A percentile compares a stretch with the other conserved stretches of the same genome.
These are phyloP conservation scores for Gloeostereum incarnatum DNA, from an alignment of 768 basidiomycete species.

Conservation along the genomic window DNA sequence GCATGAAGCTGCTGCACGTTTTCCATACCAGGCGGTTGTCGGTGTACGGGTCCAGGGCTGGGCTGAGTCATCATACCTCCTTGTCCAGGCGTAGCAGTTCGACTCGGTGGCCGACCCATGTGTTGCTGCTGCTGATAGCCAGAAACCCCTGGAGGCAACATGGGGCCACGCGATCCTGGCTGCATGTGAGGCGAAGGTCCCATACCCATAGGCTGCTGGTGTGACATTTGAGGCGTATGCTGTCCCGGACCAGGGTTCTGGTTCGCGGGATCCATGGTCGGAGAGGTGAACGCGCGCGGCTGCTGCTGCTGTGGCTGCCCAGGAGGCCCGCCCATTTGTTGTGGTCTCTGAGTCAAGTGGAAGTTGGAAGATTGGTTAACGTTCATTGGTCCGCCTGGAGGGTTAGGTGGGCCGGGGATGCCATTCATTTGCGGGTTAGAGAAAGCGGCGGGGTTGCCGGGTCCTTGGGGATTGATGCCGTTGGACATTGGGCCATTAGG, in stretches of 20 bases:
- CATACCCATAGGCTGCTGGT: constrained; percentile 38
- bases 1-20: constrained; percentile 18
- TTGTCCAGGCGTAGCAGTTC: constrained; percentile 43
- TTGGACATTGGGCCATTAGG: no score
- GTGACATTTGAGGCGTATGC: constrained; percentile 41
- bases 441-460: no score
- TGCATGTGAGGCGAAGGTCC: neutral
- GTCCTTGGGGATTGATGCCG: no score
- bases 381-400: no score
- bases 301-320: no score
- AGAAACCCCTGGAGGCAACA: constrained; percentile 20
- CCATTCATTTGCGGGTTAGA: no score
- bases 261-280: constrained; percentile 20
- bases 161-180: neutral
- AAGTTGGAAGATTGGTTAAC: no score
- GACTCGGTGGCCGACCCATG: constrained; percentile 48
- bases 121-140: no score
- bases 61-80: constrained; percentile 35
- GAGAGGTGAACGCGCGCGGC: no score
- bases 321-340: no score
- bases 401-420: no score
- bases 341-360: no score
- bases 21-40: constrained; percentile 29
- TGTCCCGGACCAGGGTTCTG: constrained; percentile 16
- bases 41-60: constrained; percentile 48